Evolutionary conservation across 208 protist species (phyloP).

Genomic region (Wallacemonas rigidus): DNA sequence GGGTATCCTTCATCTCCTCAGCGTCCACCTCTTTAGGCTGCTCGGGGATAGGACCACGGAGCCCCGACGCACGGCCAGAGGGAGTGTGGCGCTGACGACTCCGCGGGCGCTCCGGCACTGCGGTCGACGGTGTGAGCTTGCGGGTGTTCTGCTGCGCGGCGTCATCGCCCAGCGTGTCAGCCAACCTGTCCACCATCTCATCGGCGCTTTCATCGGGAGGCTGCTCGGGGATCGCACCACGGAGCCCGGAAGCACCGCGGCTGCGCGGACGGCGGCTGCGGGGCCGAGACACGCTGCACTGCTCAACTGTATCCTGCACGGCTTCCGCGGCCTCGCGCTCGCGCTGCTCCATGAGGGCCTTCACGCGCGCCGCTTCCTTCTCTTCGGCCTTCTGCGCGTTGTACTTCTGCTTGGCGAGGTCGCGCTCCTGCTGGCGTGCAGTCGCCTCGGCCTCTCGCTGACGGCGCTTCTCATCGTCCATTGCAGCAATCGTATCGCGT

Average conservation of each 20-base stretch:
- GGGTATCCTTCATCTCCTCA: slow-evolving; percentile 39
- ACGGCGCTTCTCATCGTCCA: slow-evolving; percentile 43
- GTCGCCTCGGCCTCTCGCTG: slow-evolving; percentile 32
- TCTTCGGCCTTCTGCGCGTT: slow-evolving; percentile 34
- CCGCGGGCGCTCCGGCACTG: slow-evolving; percentile 21
- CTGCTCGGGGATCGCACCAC: slow-evolving; percentile 66
- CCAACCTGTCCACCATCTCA: slow-evolving; percentile 42
- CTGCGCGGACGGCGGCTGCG: slow-evolving; percentile 48
- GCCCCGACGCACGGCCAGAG: slow-evolving; percentile 30
- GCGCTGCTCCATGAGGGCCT: slow-evolving; percentile 37
- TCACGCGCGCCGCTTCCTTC: slow-evolving; percentile 48
- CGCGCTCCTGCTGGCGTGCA: slow-evolving; percentile 31
- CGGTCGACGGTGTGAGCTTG: neutral
- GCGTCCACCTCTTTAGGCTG: slow-evolving; percentile 63
- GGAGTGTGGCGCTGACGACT: slow-evolving; percentile 37
- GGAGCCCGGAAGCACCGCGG: slow-evolving; percentile 38
- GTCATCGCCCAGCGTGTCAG: slow-evolving; percentile 6
- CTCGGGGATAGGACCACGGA: slow-evolving; percentile 59
- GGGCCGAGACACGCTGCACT: slow-evolving; percentile 38
- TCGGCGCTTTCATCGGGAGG: slow-evolving; percentile 54
- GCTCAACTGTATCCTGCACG: slow-evolving; percentile 18
- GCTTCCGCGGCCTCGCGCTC: slow-evolving; percentile 24
- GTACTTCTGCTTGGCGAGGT: slow-evolving; percentile 46
- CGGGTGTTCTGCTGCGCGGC: neutral
- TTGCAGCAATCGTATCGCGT: slow-evolving; percentile 31